Base-by-base conservation (phyloP, 352 stramenopile species). In the Globisporangium irregulare region DNA sequence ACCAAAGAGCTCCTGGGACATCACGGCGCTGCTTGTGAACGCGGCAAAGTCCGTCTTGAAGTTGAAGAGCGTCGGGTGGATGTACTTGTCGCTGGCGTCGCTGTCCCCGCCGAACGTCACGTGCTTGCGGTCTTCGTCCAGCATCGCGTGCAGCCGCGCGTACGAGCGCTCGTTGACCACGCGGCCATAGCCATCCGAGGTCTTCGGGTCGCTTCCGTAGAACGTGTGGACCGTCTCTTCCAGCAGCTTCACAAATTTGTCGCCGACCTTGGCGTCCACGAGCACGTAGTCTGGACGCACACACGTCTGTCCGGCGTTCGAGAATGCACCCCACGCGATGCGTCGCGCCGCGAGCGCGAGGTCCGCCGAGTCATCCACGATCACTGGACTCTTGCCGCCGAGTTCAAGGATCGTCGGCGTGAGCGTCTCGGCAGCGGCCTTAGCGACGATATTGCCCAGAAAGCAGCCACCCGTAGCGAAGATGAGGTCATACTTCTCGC, bases 1-100 rank as follows among this genome's bases (percentile, higher is more conserved):
- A 4, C 97, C 96, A 78, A 99, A 99, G 36, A 99, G 93, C 77
- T 99, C 96, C 62, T 99, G 90, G 25, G 85, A 73, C 86, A 98
- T 97, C 27, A 82, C 75, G 2, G 84, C 78, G 61, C 82, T 93
- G 12, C 27, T 67, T 0, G 81, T 59, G 55, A 91, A 92, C 10
- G 75, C 79, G 1, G 64, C 66, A 6, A 79, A 64, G 53, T 92
- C 79, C 41, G 72, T 76, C 74, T 96, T 90, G 58, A 97, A 88
- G 68, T 97, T 87, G 60, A 99, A 70, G 41, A 98, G 79, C 50
- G 94, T 98, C 14, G 93, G 92, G 0, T 77, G 82, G 32, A 98
- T 73, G 81, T 84, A 98, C 54, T 76, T 76, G 6, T 95, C 87
- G 6, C 81, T 77, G 27, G 70, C 77, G 38, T 97, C 77, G 29